phyloP scores from a whole-genome alignment of 2,329 filamentous ascomycete species.

The Venturia asperata region DNA sequence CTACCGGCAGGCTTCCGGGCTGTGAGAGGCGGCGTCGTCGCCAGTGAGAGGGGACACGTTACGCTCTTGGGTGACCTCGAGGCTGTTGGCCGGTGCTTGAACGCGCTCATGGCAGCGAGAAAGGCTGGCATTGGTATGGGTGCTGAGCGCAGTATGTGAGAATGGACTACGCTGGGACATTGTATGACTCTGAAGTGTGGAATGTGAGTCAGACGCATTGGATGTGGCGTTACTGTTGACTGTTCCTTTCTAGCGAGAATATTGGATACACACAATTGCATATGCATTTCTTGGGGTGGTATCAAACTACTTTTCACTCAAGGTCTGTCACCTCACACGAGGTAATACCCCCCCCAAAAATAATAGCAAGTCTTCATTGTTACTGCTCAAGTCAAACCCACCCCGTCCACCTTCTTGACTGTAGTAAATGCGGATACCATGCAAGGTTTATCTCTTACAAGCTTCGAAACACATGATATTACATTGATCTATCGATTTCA shows the following conservation, averaged over 20 bases:
- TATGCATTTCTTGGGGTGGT: not conserved
- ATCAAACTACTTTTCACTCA: not conserved
- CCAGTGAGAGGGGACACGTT: conserved; percentile 78
- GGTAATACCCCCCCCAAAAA: not conserved
- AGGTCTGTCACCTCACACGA: not conserved
- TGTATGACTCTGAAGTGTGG: not conserved
- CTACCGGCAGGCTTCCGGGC: conserved; percentile 70
- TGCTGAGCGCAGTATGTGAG: not conserved
- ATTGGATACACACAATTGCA: not conserved
- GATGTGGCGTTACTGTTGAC: not conserved
- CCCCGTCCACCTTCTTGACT: not conserved
- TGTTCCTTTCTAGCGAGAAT: not conserved
- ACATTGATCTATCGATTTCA: too few species aligned
- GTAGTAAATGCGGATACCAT: not conserved
- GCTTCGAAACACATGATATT: not conserved
- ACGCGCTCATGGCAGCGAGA: conserved; percentile 58
- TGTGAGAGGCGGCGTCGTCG: conserved; percentile 66
- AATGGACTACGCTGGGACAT: too few species aligned
- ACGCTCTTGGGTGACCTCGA: conserved; percentile 79
- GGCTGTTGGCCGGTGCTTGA: conserved; percentile 67
- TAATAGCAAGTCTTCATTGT: not conserved
- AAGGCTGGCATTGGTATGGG: conserved; percentile 64
- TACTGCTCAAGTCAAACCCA: not conserved
- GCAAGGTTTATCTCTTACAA: not conserved
- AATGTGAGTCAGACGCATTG: not conserved